phyloP scores from a whole-genome alignment of 2,329 filamentous ascomycete genomes.

The Cryoendolithus antarcticus region DNA sequence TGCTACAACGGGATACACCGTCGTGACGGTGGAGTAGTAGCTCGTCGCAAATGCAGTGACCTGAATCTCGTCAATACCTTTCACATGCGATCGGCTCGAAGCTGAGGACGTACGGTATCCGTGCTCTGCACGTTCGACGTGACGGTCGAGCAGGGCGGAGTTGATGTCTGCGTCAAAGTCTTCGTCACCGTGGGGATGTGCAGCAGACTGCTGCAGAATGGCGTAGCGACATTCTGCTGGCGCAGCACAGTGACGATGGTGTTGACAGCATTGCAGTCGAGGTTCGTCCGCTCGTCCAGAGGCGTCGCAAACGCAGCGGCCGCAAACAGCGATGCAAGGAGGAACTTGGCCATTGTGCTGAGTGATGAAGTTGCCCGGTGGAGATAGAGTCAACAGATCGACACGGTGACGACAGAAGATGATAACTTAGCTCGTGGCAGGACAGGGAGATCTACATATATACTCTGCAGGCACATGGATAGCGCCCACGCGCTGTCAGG shows the following conservation, averaged over 20 bases:
- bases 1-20: slow-evolving; percentile 4
- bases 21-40: not conserved
- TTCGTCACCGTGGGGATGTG: not conserved
- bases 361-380: too few species aligned
- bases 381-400: too few species aligned
- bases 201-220: slow-evolving; percentile 2
- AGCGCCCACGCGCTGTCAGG: too few species aligned
- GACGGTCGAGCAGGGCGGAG: slow-evolving; percentile 1
- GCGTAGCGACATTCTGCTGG: slow-evolving; percentile 4
- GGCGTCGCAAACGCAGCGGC: slow-evolving; percentile 1
- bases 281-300: not conserved
- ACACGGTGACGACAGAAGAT: too few species aligned
- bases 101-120: too few species aligned
- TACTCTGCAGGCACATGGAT: too few species aligned
- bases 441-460: too few species aligned
- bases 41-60: not conserved
- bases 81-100: too few species aligned
- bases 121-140: slow-evolving; percentile 1
- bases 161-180: slow-evolving; percentile 1
- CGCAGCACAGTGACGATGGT: slow-evolving; percentile 2
- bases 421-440: too few species aligned
- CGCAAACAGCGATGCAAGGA: not conserved
- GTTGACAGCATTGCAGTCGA: slow-evolving; percentile 3
- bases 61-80: too few species aligned
- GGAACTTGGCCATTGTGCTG: too few species aligned